Evolutionary conservation across 352 stramenopile species (phyloP).

Genomic region (Stramenopiles sp.): DNA sequence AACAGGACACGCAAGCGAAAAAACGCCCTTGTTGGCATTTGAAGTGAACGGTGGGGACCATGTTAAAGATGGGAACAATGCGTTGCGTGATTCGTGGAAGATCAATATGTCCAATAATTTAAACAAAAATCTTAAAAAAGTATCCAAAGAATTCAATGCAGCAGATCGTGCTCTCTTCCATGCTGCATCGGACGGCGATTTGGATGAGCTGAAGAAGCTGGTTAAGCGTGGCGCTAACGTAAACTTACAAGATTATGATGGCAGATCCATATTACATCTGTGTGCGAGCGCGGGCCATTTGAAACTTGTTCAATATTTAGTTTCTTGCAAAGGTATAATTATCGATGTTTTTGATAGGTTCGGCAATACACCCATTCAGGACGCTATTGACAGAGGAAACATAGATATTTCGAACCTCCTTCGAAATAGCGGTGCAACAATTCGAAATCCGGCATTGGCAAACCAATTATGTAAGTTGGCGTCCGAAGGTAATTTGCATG

Average conservation of each 20-base stretch:
- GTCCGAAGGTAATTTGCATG: neutral
- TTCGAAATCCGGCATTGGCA: neutral
- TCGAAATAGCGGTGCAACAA: neutral
- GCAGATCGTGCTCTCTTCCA: neutral
- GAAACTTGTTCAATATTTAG: neutral
- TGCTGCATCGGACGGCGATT: conserved; percentile 18
- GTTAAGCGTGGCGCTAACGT: conserved; percentile 22
- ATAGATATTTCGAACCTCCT: neutral
- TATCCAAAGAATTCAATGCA: neutral
- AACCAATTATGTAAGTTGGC: neutral
- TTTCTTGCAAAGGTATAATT: neutral
- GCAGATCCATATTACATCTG: conserved; percentile 16
- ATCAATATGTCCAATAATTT: neutral
- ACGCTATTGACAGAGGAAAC: neutral
- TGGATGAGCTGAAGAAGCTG: conserved; percentile 24
- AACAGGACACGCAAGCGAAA: too few relatives aligned
- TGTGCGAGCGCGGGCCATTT: neutral
- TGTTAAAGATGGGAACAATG: too few relatives aligned
- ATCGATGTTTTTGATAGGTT: neutral
- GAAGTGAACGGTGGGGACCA: too few relatives aligned
- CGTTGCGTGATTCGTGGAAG: neutral
- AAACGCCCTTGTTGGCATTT: too few relatives aligned
- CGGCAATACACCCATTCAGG: neutral
- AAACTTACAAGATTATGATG: conserved; percentile 20
- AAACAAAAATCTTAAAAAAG: neutral